Evolutionary conservation across 73 alveolate genomes (phyloP).

Genomic region (Tetrahymena borealis): DNA sequence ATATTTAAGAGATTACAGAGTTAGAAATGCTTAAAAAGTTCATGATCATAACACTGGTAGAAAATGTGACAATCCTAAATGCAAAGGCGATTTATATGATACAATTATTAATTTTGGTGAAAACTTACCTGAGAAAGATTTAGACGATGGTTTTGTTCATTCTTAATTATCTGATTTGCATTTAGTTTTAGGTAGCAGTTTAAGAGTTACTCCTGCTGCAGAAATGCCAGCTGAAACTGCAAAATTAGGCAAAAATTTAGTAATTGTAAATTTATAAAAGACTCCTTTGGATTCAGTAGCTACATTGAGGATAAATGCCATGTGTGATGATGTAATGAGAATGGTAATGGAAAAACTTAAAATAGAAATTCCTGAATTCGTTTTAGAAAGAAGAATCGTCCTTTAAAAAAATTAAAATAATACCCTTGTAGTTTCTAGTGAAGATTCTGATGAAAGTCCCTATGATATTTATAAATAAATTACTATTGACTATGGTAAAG

Average conservation of each 20-base stretch:
- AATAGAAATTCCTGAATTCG: background rate
- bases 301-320: background rate
- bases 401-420: background rate
- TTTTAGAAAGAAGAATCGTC: background rate
- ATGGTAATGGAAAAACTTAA: background rate
- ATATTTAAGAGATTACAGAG: constrained; percentile 71
- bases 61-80: constrained; percentile 60
- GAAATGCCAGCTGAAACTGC: constrained; percentile 65
- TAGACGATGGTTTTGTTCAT: constrained; percentile 48
- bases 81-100: constrained; percentile 64
- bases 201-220: constrained; percentile 94
- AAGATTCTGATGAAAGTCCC: background rate
- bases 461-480: background rate
- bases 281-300: background rate
- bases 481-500: background rate
- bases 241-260: constrained; percentile 36
- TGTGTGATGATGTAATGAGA: background rate
- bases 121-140: constrained; percentile 48
- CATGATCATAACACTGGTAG: constrained; percentile 72
- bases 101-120: constrained; percentile 55
- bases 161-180: constrained; percentile 66
- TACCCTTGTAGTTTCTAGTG: background rate
- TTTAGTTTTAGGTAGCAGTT: constrained; percentile 81
- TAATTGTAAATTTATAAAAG: background rate
- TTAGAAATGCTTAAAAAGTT: constrained; percentile 58